Evolutionary conservation across 2,329 filamentous ascomycete genomes (phyloP), one percentile per base, ranked within the genome.

Genomic region (Alternaria gaisen): DNA sequence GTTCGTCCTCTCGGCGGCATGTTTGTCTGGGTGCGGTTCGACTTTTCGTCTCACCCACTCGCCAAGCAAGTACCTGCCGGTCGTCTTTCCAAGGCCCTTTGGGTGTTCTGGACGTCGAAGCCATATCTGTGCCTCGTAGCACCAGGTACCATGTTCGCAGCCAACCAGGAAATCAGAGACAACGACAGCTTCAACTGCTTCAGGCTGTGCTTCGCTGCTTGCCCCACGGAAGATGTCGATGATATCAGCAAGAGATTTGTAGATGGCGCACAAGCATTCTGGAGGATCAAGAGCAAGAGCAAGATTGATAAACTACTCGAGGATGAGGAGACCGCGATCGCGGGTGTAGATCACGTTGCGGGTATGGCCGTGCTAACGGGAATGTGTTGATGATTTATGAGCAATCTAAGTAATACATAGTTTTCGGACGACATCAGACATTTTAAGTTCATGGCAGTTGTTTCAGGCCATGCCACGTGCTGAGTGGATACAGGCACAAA

Each of bases 1-100:
- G 80, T 86, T 68, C 93, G 91, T 85, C 93, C 94, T 1, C 87
- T 91, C 28, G 94, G 90, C 36, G 94, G 94, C 73, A 97, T 97
- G 93, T 97, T 97, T 77, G 80, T 96, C 57, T 97, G 94, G 94
- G 72, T 97, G 4, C 85, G 87, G 57, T 80, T 95, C 62, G 84
- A 88, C 74, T 90, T 93, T 69, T 86, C 90, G 56, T 82, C 83
- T 2, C 93, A 97, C 73, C 92, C 92, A 12, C 83, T 97, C 14
- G 89, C 83, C 75, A 77, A 78, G 26, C 75, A 81, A 42, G 77
- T 86, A 38, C 80, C 91, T 20, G 80, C 85, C 51, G 83, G 85
- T 10, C 81, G 83, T 24, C 83, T 97, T 1, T 82, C 86, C 3
- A 82, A 81, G 16, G 91, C 90, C 0, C 81, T 96, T 22, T 90